Conservation (phyloP, 148 eudicot species). For the Chenopodium berlandieri region DNA sequence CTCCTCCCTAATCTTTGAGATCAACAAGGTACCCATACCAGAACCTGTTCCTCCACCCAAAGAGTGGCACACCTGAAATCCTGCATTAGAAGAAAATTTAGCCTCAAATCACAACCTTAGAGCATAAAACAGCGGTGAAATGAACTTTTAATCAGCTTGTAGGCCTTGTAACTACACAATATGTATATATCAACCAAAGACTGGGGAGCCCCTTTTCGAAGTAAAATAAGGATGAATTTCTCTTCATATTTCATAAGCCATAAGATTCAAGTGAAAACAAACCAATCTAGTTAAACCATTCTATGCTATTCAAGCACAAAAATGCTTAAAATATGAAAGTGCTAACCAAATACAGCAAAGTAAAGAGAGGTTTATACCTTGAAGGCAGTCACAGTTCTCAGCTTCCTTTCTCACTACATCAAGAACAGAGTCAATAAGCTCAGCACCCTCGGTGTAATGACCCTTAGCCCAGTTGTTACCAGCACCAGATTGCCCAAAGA, state of each 20-base stretch:
- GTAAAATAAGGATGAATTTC: background rate
- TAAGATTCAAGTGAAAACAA: background rate
- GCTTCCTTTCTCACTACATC: slow-evolving; percentile 88
- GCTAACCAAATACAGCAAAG: background rate
- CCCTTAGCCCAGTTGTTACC: slow-evolving; percentile 87
- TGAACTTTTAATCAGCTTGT: background rate
- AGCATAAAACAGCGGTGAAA: background rate
- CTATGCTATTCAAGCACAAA: background rate
- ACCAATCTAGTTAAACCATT: background rate
- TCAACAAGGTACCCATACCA: slow-evolving; percentile 73
- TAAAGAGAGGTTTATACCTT: slow-evolving; percentile 37
- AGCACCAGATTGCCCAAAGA: slow-evolving; percentile 78
- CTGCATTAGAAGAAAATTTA: slow-evolving; percentile 18
- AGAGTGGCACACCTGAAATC: slow-evolving; percentile 70
- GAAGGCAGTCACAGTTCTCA: slow-evolving; percentile 83
- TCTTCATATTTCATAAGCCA: background rate
- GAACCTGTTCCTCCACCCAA: slow-evolving; percentile 72
- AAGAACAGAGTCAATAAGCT: slow-evolving; percentile 78
- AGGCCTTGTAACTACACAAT: background rate
- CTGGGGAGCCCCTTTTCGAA: background rate
- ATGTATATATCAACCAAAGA: background rate
- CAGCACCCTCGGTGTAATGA: slow-evolving; percentile 87
- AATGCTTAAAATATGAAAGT: background rate
- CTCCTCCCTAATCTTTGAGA: slow-evolving; percentile 70
- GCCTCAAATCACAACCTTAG: background rate